Evolutionary conservation across 164 flowering plant genomes (phyloP), one percentile per base, ranked within the genome.

Genomic region (Brasenia schreberi): DNA sequence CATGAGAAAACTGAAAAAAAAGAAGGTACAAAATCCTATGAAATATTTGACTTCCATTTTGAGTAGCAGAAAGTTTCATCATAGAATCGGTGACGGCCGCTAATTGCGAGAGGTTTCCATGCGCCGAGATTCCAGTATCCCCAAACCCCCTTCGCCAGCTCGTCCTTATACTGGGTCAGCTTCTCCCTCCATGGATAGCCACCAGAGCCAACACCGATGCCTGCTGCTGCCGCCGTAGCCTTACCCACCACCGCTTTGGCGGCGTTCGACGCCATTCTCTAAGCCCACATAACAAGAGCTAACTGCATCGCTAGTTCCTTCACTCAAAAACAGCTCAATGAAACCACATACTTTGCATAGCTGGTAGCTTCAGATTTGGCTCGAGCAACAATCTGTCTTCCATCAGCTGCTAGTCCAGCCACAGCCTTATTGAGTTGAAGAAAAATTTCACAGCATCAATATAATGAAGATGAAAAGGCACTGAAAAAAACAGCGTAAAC

Each of bases 351-450:
- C 97, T 86, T 87, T 66, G 89, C 88, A 69, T 86, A 89, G 73
- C 77, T 89, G 59, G 76, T 80, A 18, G 98, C 98, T 73, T 92
- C 98, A 33, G 88, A 72, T 69, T 87, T 92, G 19, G 95, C 86
- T 43, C 95, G 79, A n/a, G 96, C 88, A 74, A 92, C 98, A 78
- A 92, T 92, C 75, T 89, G 98, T 71, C 98, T 85, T 11, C 98
- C 98, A 82, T 89, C 98, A 44, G 98, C 98, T 42, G 98, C 98
- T 74, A 92, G 77, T 33, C 98, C 98, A 61, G 96, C 98, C 58
- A 94, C 97, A 76, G 93, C 95, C 99, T 94, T 64, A 59, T 62
- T 5, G n/a, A 61, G 18, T 60, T 61, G 33, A 11, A 11, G 5
- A 61, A 61, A 61, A 61, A 18, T 7, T 49, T 49, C 16, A 49